Evolutionary conservation across 441 rosid species (phyloP), one percentile per base, ranked within the genome.

Genomic region (Melastoma candidum): DNA sequence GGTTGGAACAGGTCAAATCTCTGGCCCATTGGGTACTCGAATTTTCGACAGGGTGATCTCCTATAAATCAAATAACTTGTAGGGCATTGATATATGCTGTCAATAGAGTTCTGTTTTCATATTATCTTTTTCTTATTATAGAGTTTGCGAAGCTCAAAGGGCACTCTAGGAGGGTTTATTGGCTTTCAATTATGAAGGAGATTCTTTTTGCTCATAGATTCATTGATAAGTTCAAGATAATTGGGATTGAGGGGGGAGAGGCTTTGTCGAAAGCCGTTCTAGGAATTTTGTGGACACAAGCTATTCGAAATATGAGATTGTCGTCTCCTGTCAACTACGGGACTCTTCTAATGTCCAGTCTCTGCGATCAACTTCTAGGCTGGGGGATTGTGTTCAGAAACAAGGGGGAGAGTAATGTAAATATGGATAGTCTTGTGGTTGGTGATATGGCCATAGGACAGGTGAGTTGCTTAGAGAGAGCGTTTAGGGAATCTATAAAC

Each of bases 11-110:
- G 77, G 72, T 81, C 45, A 88, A 57, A 57, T 88, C 75, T 79
- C 94, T 13, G 97, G 98, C 60, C 97, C 98, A 50, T 92, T 95
- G 98, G 98, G 97, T 22, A 80, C 98, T 53, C 80, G 98, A 36
- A 81, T 92, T 63, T 92, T 88, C 60, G 98, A 92, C 73, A 92
- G 88, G 72, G 98, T 95, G 1, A 84, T 92, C 53, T 71, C 66
- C 6, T 92, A 92, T 63, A 92, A 84, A 57, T 87, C 97, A 65
- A 66, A 70, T 67, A 82, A 85, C 55, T 63, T 92, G 98, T 92
- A 84, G 77, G 94, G 65, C 75, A 17, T 29, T 3, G 36, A 29
- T 29, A 29, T 29, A 29, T 29, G 36, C 36, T 29, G 36, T 29
- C 7, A 29, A 29, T 29, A 2, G 22, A 17, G 22, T 17, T 17